Evolutionary conservation across 2,329 filamentous ascomycete genomes (phyloP).

Genomic region (Alternaria postmessia): DNA sequence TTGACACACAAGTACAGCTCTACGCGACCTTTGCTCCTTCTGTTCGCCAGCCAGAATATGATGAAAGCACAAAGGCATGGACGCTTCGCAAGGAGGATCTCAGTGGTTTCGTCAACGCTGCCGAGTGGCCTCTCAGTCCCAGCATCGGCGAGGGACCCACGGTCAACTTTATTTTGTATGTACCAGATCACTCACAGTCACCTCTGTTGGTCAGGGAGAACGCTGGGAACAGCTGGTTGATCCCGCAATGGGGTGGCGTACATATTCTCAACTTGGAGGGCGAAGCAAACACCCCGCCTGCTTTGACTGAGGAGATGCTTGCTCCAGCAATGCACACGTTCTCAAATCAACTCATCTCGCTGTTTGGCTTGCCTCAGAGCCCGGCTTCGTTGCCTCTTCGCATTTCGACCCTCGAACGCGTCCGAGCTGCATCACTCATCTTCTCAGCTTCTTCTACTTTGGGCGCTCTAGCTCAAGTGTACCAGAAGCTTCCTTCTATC

Average conservation of each 20-base stretch:
- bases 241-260: conserved; percentile 93
- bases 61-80: conserved; percentile 66
- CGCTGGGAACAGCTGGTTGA: conserved; percentile 80
- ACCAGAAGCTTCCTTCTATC: conserved; percentile 84
- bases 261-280: conserved; percentile 69
- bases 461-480: conserved; percentile 85
- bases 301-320: conserved; percentile 71
- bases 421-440: conserved; percentile 83
- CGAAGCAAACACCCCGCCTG: conserved; percentile 47
- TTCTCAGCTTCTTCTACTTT: conserved; percentile 91
- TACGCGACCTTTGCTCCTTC: conserved; percentile 77
- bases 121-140: conserved; percentile 94
- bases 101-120: conserved; percentile 94
- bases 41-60: conserved; percentile 64
- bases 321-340: conserved; percentile 87
- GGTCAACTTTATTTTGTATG: conserved; percentile 93
- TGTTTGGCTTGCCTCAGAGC: conserved; percentile 83
- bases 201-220: conserved; percentile 68
- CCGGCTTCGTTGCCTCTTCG: conserved; percentile 82
- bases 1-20: conserved; percentile 94
- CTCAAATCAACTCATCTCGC: conserved; percentile 85
- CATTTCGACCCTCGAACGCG: conserved; percentile 83
- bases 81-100: conserved; percentile 83
- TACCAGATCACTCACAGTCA: conserved; percentile 73
- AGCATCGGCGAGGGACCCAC: conserved; percentile 94